Evolutionary conservation across 2,329 filamentous ascomycete genomes (phyloP).

Genomic region (Cladorrhinum sp.): DNA sequence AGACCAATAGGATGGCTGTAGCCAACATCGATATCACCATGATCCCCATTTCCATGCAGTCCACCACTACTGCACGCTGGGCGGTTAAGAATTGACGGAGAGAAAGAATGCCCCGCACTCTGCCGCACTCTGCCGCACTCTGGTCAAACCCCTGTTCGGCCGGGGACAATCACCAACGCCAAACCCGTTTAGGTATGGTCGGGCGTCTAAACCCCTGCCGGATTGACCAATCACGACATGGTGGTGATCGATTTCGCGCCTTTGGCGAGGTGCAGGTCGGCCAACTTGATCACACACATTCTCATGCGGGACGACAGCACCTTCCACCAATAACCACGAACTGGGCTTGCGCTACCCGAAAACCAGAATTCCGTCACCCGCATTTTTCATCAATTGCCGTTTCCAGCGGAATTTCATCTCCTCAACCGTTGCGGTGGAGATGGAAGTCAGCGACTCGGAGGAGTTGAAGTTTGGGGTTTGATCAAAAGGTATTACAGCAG

Average conservation of each 20-base stretch:
- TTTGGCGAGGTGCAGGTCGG: constrained; percentile 10
- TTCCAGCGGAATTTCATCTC: too few species aligned
- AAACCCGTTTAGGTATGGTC: constrained; percentile 33
- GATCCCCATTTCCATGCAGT: constrained; percentile 20
- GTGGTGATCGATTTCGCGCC: constrained; percentile 16
- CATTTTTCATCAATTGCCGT: constrained; percentile 5
- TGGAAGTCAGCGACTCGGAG: too few species aligned
- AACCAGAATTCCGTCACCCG: constrained; percentile 4
- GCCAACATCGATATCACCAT: constrained; percentile 29
- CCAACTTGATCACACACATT: constrained; percentile 31
- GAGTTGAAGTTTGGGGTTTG: background rate
- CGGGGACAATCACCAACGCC: constrained; percentile 28
- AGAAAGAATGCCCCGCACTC: background rate
- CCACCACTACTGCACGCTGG: constrained; percentile 36
- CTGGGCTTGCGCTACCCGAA: constrained; percentile 11
- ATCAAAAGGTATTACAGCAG: background rate
- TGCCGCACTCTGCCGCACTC: background rate
- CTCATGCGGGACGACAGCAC: constrained; percentile 28
- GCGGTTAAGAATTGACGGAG: constrained; percentile 39
- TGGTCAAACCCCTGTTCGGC: background rate
- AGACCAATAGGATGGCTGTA: constrained; percentile 28
- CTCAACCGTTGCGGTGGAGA: background rate
- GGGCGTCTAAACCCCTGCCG: constrained; percentile 40
- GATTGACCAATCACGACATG: constrained; percentile 32
- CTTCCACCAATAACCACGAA: constrained; percentile 22